Evolutionary conservation across 257 asterid genomes (phyloP).

Genomic region (Solanum bukasovii): DNA sequence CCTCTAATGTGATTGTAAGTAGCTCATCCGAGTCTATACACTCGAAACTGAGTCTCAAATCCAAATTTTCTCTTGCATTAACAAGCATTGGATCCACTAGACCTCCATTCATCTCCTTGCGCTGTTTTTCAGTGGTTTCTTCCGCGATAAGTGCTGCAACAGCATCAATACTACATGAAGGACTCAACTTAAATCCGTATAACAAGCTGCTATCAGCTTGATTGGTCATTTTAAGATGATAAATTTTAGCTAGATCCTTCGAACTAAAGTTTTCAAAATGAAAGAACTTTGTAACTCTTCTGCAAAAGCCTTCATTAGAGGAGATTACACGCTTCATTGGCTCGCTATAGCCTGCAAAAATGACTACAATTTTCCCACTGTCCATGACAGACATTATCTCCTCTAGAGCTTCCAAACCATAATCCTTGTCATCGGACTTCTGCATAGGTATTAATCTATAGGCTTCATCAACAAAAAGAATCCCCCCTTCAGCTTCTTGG

Average conservation of each 20-base stretch:
- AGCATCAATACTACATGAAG: slow-evolving; percentile 44
- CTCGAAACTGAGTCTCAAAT: not conserved
- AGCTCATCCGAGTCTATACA: not conserved
- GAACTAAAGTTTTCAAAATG: slow-evolving; percentile 64
- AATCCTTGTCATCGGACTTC: slow-evolving; percentile 66
- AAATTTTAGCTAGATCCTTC: slow-evolving; percentile 61
- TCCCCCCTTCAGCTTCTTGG: slow-evolving; percentile 91
- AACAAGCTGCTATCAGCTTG: slow-evolving; percentile 41
- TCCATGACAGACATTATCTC: slow-evolving; percentile 97
- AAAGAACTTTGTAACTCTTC: slow-evolving; percentile 85
- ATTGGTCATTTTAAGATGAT: slow-evolving; percentile 54
- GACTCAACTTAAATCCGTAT: slow-evolving; percentile 72
- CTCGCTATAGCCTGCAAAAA: slow-evolving; percentile 82
- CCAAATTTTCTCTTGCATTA: not conserved
- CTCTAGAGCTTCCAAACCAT: slow-evolving; percentile 81
- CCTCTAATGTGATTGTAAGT: not conserved
- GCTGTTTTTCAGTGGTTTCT: slow-evolving; percentile 28
- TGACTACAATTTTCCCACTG: slow-evolving; percentile 72
- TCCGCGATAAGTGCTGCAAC: slow-evolving; percentile 47
- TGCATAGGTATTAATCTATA: slow-evolving; percentile 79
- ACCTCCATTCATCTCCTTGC: not conserved
- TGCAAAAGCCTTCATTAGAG: slow-evolving; percentile 81
- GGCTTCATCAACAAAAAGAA: slow-evolving; percentile 90
- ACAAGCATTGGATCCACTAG: not conserved
- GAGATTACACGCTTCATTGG: slow-evolving; percentile 84